Evolutionary conservation across 768 basidiomycete species (phyloP), one percentile per base, ranked within the genome.

Genomic region (Leucogyrophana mollusca): DNA sequence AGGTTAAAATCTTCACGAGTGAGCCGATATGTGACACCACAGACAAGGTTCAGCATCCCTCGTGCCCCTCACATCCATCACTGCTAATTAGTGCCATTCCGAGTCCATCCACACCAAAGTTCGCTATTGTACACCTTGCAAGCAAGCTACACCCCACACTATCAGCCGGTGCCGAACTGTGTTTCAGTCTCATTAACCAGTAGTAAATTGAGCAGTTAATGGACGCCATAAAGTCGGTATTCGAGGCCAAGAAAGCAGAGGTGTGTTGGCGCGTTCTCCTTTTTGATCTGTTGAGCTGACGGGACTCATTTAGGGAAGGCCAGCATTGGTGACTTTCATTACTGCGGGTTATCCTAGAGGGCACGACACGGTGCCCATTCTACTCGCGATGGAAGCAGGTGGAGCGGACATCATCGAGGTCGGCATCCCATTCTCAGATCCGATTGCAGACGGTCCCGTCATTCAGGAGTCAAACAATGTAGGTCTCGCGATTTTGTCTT

Each of bases 381-480:
- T 97, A 73, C 79, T 98, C 27, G 89, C 90, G 20, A 90, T 99
- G 84, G 87, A 98, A 66, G 78, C 80, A 36, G 95, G 95, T 43
- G 95, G 95, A 5, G 81, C 91, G 36, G 94, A 97, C 64, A 80
- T 97, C 49, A 94, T 98, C 50, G 95, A 99, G 65, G 78, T 99
- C 14, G 95, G 95, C 14, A 79, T 97, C 22, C 92, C 94, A 0
- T 96, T 94, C 72, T 30, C 27, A 30, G 95, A 97, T 13, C 27
- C 27, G 13, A 30, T 30, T 13, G 27, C 27, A 13, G 27, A 30
- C 13, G 27, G 27, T 30, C 27, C 27, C 7, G 27, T 82, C 3
- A 96, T 99, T 51, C 95, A 99, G 61, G 87, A 86, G 51, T 79
- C 90, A 10, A 98, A 97, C 65, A 90, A 87, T n/a, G 95, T 61